Evolutionary conservation across 129 eudicot species (phyloP), one percentile per base, ranked within the genome.

Genomic region (Flaveria sonorensis): DNA sequence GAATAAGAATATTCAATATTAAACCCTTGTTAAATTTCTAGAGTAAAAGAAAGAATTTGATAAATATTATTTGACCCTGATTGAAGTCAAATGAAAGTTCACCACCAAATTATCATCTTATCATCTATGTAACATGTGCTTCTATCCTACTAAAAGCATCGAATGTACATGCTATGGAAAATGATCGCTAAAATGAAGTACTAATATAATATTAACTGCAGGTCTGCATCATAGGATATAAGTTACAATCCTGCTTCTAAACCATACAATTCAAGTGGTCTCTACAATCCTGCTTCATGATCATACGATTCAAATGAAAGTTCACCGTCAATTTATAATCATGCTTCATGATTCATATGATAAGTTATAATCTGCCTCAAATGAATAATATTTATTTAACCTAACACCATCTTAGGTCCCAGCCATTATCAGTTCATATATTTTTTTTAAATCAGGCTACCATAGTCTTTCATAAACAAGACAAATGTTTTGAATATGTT

Each of bases 21-120:
- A 9, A 78, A 65, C 69, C 68, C 76, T 69, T 57, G 16, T 47
- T 57, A 57, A 68, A 57, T 77, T 56, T 43, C 75, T 68, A 77
- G 68, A 51, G 74, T 42, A 68, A 40, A 46, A 6, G 16, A 69
- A 70, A 70, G 14, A 68, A 47, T 10, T 55, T n/a, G 1, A 16
- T 20, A 15, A 4, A 10, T 68, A 77, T 43, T n/a, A 13, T 10
- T 51, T 26, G 26, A 51, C 28, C 16, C 24, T 28, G 23, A 64
- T 36, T 8, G 63, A 71, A 71, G 75, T 51, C 63, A 51, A 50
- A 43, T 74, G 65, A 12, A 73, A 40, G 42, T 43, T 59, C 11
- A 59, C 52, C 70, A 60, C 26, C 59, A 45, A 57, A 15, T 48
- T 45, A 60, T 40, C 3, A 56, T 73, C 67, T 40, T 57, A 21